Conservation (phyloP, 2,329 filamentous ascomycete species). For the Exophiala sp. region DNA sequence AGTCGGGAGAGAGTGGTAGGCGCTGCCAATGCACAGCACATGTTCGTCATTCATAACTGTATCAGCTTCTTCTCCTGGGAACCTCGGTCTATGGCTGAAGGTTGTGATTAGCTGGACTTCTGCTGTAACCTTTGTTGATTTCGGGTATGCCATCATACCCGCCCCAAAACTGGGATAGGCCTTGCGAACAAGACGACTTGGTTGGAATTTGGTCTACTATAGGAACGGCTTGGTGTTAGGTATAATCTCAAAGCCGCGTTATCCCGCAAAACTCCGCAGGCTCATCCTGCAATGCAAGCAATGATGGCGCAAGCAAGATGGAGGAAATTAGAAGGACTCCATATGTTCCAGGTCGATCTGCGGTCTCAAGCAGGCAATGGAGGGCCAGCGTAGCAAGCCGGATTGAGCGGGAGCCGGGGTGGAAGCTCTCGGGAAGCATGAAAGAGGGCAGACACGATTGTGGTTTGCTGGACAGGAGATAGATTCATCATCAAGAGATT, state of each 20-base stretch:
- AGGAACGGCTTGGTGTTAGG: not conserved
- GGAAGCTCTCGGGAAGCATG: not conserved
- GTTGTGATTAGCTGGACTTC: not conserved
- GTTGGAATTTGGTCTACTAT: not conserved
- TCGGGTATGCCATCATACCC: not conserved
- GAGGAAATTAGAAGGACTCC: slow-evolving; percentile 1
- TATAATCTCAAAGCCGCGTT: not conserved
- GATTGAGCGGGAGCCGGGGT: too few relatives aligned
- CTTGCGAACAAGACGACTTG: not conserved
- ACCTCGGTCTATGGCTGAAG: not conserved
- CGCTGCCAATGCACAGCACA: not conserved
- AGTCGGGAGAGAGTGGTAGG: not conserved
- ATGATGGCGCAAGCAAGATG: not conserved
- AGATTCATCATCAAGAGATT: not conserved
- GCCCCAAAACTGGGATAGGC: not conserved
- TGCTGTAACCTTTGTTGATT: not conserved
- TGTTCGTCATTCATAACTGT: not conserved
- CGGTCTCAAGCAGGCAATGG: too few relatives aligned
- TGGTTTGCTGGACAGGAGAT: slow-evolving; percentile 3
- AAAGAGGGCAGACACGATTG: not conserved
- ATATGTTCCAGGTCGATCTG: not conserved
- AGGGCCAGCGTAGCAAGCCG: too few relatives aligned
- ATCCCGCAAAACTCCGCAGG: too few relatives aligned
- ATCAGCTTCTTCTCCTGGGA: not conserved
- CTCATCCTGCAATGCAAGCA: not conserved